These are phyloP conservation scores for Cardamine resedifolia DNA, from an alignment of 345 rosid genomes.

Conservation along the genomic window DNA sequence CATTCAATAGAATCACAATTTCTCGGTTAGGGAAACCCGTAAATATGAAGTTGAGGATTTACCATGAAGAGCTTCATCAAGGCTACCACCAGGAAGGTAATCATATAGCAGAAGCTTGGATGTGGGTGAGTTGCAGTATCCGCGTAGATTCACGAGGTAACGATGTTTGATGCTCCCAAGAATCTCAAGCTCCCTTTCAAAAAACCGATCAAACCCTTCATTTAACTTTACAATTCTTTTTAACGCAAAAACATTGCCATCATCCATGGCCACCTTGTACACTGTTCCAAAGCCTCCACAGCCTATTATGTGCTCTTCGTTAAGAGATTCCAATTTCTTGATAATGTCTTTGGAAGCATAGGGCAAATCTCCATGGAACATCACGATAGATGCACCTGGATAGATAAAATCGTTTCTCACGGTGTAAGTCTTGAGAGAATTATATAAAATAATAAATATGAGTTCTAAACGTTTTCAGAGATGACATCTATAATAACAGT, in stretches of 20 bases:
- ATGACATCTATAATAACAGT: conserved; percentile 18
- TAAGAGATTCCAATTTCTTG: conserved; percentile 80
- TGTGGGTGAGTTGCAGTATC: conserved; percentile 92
- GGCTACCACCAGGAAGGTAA: conserved; percentile 93
- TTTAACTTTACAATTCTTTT: conserved; percentile 85
- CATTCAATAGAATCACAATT: neutral
- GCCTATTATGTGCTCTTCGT: conserved; percentile 86
- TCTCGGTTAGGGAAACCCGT: neutral
- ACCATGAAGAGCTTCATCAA: conserved; percentile 95
- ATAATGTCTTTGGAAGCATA: conserved; percentile 95
- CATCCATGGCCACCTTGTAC: conserved; percentile 95
- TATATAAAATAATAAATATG: neutral
- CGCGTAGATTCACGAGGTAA: conserved; percentile 89
- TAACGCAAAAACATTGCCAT: conserved; percentile 87
- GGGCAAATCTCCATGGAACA: conserved; percentile 98
- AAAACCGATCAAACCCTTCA: conserved; percentile 92
- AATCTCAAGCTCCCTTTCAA: conserved; percentile 96
- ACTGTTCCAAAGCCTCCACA: conserved; percentile 96
- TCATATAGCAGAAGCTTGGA: conserved; percentile 91
- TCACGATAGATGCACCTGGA: conserved; percentile 93
- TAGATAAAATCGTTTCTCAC: conserved; percentile 22
- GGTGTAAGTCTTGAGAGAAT: conserved; percentile 7
- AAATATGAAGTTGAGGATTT: conserved; percentile 27
- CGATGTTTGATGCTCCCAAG: conserved; percentile 99
- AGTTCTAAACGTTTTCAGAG: conserved; percentile 6